These are phyloP conservation scores for Cytospora leucostoma DNA, from an alignment of 2,329 filamentous ascomycete genomes.

Conservation along the genomic window DNA sequence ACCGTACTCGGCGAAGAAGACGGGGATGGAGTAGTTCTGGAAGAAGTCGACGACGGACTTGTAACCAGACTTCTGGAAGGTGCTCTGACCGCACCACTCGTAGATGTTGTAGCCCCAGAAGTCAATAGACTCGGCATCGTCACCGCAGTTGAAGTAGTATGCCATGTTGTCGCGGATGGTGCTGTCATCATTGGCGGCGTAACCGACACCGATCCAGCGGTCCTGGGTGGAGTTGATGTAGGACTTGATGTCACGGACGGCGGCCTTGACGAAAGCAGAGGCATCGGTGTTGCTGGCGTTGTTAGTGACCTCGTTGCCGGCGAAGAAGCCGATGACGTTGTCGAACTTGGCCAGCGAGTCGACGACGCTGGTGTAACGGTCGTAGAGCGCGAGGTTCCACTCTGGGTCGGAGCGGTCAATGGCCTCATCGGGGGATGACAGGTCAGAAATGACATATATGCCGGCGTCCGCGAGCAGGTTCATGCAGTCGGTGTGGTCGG, in stretches of 20 bases:
- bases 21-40: constrained; percentile 82
- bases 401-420: constrained; percentile 79
- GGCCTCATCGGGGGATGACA: constrained; percentile 77
- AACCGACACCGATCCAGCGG: constrained; percentile 84
- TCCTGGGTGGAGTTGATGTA: constrained; percentile 84
- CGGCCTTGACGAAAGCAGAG: constrained; percentile 95
- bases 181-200: constrained; percentile 91
- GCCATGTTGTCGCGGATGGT: constrained; percentile 80
- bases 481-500: constrained; percentile 85
- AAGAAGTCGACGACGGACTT: constrained; percentile 84
- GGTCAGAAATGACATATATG: constrained; percentile 93
- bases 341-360: constrained; percentile 79
- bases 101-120: constrained; percentile 99
- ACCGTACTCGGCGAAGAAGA: constrained; percentile 98
- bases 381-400: constrained; percentile 79
- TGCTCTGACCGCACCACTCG: constrained; percentile 93
- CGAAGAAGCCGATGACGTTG: constrained; percentile 97
- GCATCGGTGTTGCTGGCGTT: constrained; percentile 83
- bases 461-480: constrained; percentile 75
- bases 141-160: constrained; percentile 92
- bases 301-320: constrained; percentile 96
- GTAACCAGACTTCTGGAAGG: constrained; percentile 76
- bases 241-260: constrained; percentile 91
- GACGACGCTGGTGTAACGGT: constrained; percentile 80
- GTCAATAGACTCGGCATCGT: constrained; percentile 68